Evolutionary conservation across 805 yeast genomes (phyloP), one percentile per base, ranked within the genome.

Genomic region (Wickerhamomyces bovis): DNA sequence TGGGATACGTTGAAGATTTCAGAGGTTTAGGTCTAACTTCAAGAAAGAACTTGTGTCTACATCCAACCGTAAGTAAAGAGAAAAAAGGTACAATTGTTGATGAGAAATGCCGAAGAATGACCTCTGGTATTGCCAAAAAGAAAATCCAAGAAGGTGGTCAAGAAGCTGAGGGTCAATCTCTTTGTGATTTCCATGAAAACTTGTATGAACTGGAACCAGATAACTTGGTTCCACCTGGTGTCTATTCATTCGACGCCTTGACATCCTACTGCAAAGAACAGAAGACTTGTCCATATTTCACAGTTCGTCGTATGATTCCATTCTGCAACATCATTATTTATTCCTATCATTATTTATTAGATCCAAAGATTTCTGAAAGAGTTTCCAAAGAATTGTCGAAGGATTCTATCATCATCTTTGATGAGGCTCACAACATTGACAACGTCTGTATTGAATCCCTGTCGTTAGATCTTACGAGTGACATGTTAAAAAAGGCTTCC

Each of bases 371-470:
- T 64, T 94, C 98, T 2, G 97, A 89, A 53, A 73, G 99, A 51
- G 99, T 94, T 19, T 89, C 97, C 6, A 80, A 76, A 52, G 98
- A 94, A 61, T 76, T 94, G 43, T 86, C 96, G 18, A 88, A 89
- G 55, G 98, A 94, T 60, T 78, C 95, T 45, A 94, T 94, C 49
- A 85, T 94, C 51, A 95, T 94, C 36, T 94, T 94, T 62, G 99
- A 94, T 69, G 99, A 94, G 70, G 99, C 99, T 42, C 99, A 94
- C 66, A 94, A 94, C 68, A 94, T 94, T 47, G 99, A 94, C 73
- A 94, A 94, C 72, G 99, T 94, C 47, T 94, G 99, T 70, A 94
- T 94, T 48, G 99, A 94, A 65, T 87, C 98, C 0, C 67, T 94
- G 38, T 88, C 97, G 6, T 75, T 94, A 42, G 98, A 94, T 62